phyloP scores from a whole-genome alignment of 2,329 filamentous ascomycete species.

The Penicillium sp. region DNA sequence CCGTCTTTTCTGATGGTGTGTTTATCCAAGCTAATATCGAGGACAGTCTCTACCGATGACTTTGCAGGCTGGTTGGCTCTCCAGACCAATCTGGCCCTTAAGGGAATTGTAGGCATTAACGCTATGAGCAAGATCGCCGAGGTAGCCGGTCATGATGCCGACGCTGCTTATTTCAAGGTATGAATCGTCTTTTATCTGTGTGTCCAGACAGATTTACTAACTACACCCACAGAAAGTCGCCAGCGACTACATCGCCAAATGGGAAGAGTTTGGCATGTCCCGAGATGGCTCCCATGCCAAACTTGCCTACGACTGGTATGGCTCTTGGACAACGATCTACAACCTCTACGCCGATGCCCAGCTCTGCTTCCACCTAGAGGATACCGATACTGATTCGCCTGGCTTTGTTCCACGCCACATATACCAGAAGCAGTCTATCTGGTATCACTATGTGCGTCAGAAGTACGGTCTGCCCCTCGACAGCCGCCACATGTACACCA shows the following conservation, averaged over 20 bases:
- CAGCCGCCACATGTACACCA: conserved; percentile 77
- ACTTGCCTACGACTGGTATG: conserved; percentile 75
- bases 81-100: conserved; percentile 78
- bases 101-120: conserved; percentile 78
- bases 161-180: conserved; percentile 58
- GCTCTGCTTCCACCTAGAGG: conserved; percentile 71
- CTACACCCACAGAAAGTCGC: conserved; percentile 51
- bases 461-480: conserved; percentile 81
- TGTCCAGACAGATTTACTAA: conserved; percentile 1
- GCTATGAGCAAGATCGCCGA: conserved; percentile 71
- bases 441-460: conserved; percentile 77
- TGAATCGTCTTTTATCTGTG: neutral
- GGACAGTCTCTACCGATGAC: conserved; percentile 71
- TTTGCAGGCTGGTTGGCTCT: conserved; percentile 76
- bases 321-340: conserved; percentile 81
- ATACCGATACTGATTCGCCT: conserved; percentile 41
- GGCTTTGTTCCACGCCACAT: conserved; percentile 71
- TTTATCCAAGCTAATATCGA: conserved; percentile 2
- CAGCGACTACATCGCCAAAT: conserved; percentile 67
- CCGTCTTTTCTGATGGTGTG: neutral
- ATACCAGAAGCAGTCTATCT: conserved; percentile 75
- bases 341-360: conserved; percentile 78
- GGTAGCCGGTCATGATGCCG: conserved; percentile 56
- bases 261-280: conserved; percentile 70
- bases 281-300: conserved; percentile 69